Percentiles rank a stretch among this genome's conserved stretches.
phyloP scores from a whole-genome alignment of 805 yeast genomes.

The Saturnispora sanitii region DNA sequence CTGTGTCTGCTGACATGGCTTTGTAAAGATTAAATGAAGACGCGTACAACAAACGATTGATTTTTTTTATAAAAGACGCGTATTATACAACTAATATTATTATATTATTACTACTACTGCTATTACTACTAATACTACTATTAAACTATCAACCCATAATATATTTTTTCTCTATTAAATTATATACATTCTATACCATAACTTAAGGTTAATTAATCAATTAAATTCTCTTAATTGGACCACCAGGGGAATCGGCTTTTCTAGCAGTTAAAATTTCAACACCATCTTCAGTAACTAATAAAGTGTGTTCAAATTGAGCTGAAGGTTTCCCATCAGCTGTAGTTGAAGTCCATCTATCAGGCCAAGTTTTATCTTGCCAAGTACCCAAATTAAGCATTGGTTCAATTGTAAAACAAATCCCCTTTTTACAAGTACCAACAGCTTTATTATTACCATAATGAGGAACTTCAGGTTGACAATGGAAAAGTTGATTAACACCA shows the following conservation, averaged over 20 bases:
- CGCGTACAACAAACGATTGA: background rate
- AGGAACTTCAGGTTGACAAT: slow-evolving; percentile 85
- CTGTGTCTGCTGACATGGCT: background rate
- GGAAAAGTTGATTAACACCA: slow-evolving; percentile 82
- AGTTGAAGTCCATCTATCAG: slow-evolving; percentile 93
- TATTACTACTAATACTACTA: too few relatives aligned
- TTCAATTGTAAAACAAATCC: slow-evolving; percentile 94
- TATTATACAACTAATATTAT: too few relatives aligned
- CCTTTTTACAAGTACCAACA: slow-evolving; percentile 88
- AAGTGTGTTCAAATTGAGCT: slow-evolving; percentile 94
- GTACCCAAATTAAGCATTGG: slow-evolving; percentile 92
- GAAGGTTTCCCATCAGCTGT: slow-evolving; percentile 84
- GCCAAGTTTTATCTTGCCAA: slow-evolving; percentile 80
- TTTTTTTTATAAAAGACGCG: background rate
- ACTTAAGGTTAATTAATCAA: background rate
- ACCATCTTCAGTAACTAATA: slow-evolving; percentile 88
- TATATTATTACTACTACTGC: too few relatives aligned
- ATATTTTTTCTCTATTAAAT: too few relatives aligned
- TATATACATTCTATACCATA: too few relatives aligned
- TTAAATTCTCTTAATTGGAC: slow-evolving; percentile 38
- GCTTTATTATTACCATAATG: slow-evolving; percentile 93
- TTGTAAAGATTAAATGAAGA: too few relatives aligned
- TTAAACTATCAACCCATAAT: too few relatives aligned
- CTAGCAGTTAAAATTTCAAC: slow-evolving; percentile 85
- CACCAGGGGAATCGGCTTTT: slow-evolving; percentile 78